These are phyloP conservation scores for Blastobotrys attinorum DNA, from an alignment of 805 yeast genomes.

Conservation along the genomic window DNA sequence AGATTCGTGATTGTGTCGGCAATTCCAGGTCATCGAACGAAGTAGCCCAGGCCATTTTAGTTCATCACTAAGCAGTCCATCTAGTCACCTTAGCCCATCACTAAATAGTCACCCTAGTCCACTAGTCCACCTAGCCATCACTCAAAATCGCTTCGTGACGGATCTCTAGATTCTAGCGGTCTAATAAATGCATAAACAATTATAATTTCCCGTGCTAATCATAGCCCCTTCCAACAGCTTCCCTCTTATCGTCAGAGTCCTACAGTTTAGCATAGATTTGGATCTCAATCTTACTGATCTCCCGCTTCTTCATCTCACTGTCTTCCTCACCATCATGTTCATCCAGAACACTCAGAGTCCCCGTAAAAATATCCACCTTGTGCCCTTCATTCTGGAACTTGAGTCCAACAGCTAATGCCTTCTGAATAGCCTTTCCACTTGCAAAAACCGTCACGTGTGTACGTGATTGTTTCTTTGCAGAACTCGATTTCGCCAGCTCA, in stretches of 20 bases:
- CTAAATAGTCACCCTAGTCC: too few species aligned
- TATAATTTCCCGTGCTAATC: too few species aligned
- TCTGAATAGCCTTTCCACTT: slow-evolving; percentile 66
- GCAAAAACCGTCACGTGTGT: slow-evolving; percentile 53
- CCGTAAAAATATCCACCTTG: slow-evolving; percentile 54
- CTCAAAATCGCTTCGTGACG: too few species aligned
- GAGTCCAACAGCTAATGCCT: slow-evolving; percentile 53
- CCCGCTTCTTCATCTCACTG: slow-evolving; percentile 30
- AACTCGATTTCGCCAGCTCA: slow-evolving; percentile 37
- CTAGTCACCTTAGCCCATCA: too few species aligned
- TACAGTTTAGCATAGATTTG: slow-evolving; percentile 29
- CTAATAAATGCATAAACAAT: too few species aligned
- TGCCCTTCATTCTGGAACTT: slow-evolving; percentile 46
- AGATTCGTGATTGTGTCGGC: slow-evolving; percentile 16
- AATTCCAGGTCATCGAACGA: too few species aligned
- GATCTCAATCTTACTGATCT: slow-evolving; percentile 38
- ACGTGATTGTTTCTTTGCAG: slow-evolving; percentile 35
- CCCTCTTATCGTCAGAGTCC: too few species aligned
- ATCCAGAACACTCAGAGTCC: slow-evolving; percentile 62
- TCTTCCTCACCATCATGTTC: slow-evolving; percentile 34
- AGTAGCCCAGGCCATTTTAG: slow-evolving; percentile 16
- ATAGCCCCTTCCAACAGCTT: too few species aligned
- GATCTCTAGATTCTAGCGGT: too few species aligned
- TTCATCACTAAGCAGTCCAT: too few species aligned
- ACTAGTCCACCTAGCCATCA: too few species aligned